phyloP scores from a whole-genome alignment of 1,284 basidiomycete genomes.

The Cutaneotrichosporon cavernicola region DNA sequence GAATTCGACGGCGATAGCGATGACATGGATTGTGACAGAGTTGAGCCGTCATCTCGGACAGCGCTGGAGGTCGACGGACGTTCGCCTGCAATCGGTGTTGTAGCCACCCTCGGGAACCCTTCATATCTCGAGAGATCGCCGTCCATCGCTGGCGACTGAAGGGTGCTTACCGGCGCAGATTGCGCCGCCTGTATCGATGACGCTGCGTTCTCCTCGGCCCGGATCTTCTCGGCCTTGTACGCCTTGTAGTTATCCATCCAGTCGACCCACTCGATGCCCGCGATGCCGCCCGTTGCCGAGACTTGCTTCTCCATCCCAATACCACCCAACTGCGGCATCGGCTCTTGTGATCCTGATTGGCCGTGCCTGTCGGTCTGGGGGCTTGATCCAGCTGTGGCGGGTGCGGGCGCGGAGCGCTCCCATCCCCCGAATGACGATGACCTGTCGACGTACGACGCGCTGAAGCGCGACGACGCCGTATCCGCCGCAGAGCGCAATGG shows the following conservation, averaged over 20 bases:
- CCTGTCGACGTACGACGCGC: slow-evolving; percentile 20
- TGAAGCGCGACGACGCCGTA: slow-evolving; percentile 11
- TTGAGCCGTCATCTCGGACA: slow-evolving; percentile 32
- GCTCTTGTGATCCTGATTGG: neutral
- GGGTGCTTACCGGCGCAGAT: slow-evolving; percentile 2
- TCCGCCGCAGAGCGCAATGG: neutral
- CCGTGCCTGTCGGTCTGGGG: neutral
- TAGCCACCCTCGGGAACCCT: neutral
- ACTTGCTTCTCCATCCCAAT: slow-evolving; percentile 38
- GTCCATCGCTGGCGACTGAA: neutral
- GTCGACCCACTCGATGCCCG: slow-evolving; percentile 61
- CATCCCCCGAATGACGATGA: neutral
- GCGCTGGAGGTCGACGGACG: slow-evolving; percentile 31
- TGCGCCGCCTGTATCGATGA: neutral
- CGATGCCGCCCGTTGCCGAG: slow-evolving; percentile 40
- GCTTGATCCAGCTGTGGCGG: neutral
- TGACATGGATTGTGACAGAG: neutral
- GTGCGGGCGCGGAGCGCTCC: neutral
- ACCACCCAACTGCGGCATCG: neutral
- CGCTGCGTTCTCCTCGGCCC: slow-evolving; percentile 46
- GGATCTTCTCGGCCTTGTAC: slow-evolving; percentile 59
- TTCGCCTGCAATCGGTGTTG: neutral
- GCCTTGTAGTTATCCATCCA: slow-evolving; percentile 61
- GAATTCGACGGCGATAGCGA: slow-evolving; percentile 3
- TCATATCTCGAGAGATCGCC: neutral